Conservation (phyloP, 2,329 filamentous ascomycete species). For the Ophiostoma montium region DNA sequence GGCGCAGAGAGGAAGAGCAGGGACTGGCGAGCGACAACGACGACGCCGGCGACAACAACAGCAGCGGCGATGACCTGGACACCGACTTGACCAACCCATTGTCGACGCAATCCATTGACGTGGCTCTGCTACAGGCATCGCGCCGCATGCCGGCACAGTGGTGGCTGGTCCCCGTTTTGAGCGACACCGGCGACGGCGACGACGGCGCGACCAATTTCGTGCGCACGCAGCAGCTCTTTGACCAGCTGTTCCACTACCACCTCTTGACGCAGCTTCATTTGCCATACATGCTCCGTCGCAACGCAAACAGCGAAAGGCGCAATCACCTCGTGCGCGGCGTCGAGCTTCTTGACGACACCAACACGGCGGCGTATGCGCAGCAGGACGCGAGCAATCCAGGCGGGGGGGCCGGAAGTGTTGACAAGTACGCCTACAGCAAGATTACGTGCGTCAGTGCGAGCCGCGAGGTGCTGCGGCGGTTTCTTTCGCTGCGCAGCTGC, state of each 20-base stretch:
- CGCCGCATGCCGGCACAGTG: constrained; percentile 26
- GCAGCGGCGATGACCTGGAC: constrained; percentile 14
- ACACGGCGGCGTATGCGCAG: not conserved
- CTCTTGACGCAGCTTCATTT: constrained; percentile 30
- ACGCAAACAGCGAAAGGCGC: not conserved
- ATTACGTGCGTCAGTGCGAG: constrained; percentile 27
- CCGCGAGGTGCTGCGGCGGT: constrained; percentile 27
- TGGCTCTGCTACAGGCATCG: constrained; percentile 23
- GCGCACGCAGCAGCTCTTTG: constrained; percentile 24
- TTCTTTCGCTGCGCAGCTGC: constrained; percentile 23
- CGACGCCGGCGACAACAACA: not conserved
- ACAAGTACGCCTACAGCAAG: constrained; percentile 24
- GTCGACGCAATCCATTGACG: constrained; percentile 23
- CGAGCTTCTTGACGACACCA: not conserved
- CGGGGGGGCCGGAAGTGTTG: constrained; percentile 7
- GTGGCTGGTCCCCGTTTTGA: too few species aligned
- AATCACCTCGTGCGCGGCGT: not conserved
- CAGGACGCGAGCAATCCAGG: not conserved
- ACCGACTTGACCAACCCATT: constrained; percentile 15
- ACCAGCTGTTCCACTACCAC: constrained; percentile 29
- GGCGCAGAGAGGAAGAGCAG: constrained; percentile 5
- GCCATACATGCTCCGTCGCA: constrained; percentile 26
- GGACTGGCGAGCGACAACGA: not conserved
- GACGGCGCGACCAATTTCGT: constrained; percentile 11
- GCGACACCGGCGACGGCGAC: too few species aligned